Base-by-base conservation (phyloP, 2,329 filamentous ascomycete genomes). In the Claviceps digitariae region DNA sequence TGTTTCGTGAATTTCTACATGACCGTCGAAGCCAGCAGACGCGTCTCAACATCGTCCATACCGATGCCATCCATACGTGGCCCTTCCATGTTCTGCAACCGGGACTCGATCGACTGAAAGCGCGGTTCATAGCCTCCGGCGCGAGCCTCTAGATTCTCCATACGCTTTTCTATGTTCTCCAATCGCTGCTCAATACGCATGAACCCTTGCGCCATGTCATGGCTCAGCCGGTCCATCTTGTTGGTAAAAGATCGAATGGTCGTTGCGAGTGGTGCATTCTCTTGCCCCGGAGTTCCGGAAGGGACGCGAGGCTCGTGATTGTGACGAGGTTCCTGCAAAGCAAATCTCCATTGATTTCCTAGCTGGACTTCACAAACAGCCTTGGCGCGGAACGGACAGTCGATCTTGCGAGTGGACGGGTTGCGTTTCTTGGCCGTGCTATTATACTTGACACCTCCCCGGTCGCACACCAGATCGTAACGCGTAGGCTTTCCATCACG, bases 391-490 rank as follows among this genome's bases (percentile, higher is more conserved):
- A 79, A 82, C 12, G 79, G 79, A 54, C 79, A 82, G 63, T 82
- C 79, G 53, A 82, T 77, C 66, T 82, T 82, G 62, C 79, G 77
- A 45, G 79, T 82, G 52, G 77, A 81, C 1, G 79, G 79, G 59
- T 80, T 82, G 54, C 79, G 75, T 69, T 82, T 82, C 72, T 82
- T 82, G 8, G 79, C 79, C 1, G 79, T 82, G 66, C 78, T 82
- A 68, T 72, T 80, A 67, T 82, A 82, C 66, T 82, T 82, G 62
- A 82, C 79, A 56, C 79, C 79, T 52, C 79, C 79, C 43, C 79
- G 77, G 58, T 82, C 79, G 66, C 79, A 82, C 36, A 82, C 79
- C 12, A 82, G 70, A 57, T 82, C 79, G 65, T 81, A 82, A 17
- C 79, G 75, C 21, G 79, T 82, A 1, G 79, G 78, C 59, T 81